Conservation (phyloP, 768 basidiomycete species). For the Lactifluus piperatus region DNA sequence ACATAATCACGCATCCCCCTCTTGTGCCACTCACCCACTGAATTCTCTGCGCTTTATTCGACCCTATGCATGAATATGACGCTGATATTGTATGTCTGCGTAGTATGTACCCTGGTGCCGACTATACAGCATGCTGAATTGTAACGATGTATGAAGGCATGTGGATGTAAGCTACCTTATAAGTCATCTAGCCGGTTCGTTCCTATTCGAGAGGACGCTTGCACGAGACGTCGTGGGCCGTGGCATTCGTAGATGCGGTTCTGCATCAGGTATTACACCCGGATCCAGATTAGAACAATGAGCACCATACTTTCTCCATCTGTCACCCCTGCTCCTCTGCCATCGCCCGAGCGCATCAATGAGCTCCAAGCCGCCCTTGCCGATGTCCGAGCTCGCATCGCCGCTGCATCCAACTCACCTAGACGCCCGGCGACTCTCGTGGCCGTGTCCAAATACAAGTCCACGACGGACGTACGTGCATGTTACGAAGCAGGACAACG, state of each 20-base stretch:
- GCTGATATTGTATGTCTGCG: constrained; percentile 13
- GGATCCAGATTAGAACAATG: neutral
- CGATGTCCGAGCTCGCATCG: constrained; percentile 44
- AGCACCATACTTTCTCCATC: neutral
- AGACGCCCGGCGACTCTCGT: constrained; percentile 43
- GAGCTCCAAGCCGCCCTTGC: constrained; percentile 48
- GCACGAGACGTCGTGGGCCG: too few species aligned
- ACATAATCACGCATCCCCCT: constrained; percentile 1
- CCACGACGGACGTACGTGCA: constrained; percentile 75
- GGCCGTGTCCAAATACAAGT: constrained; percentile 92
- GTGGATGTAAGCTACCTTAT: neutral
- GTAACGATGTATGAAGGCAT: neutral
- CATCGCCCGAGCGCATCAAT: constrained; percentile 35
- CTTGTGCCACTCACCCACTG: neutral
- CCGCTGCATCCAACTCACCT: constrained; percentile 26
- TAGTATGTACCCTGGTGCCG: constrained; percentile 9
- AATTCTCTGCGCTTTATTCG: neutral
- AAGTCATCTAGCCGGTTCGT: neutral
- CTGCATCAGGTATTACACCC: neutral
- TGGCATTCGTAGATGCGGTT: too few species aligned
- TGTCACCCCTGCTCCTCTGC: neutral
- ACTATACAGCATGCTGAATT: constrained; percentile 16
- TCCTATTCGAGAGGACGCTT: too few species aligned
- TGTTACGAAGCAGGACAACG: constrained; percentile 75
- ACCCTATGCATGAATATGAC: constrained; percentile 6